A percentile compares a stretch with the other conserved stretches of the same genome.
Conservation (phyloP, 2,329 filamentous ascomycete species). For the Aspergillus pseudonomiae region DNA sequence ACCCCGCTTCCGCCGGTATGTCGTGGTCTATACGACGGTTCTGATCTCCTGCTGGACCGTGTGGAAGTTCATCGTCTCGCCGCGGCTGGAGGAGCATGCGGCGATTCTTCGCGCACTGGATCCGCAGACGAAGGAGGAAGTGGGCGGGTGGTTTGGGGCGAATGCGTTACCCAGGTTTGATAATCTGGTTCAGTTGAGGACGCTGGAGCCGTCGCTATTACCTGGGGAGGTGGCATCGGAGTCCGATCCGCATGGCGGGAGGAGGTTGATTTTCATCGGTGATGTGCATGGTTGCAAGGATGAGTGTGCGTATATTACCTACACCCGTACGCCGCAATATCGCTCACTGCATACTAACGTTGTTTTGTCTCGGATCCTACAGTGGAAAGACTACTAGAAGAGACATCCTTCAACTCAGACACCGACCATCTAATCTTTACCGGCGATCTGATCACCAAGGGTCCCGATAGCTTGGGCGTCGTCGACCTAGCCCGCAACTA, state of each 20-base stretch:
- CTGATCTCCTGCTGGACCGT: slow-evolving; percentile 33
- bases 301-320: slow-evolving; percentile 54
- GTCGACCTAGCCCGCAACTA: slow-evolving; percentile 73
- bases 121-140: slow-evolving; percentile 26
- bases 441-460: slow-evolving; percentile 83
- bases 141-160: slow-evolving; percentile 48
- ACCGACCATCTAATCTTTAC: slow-evolving; percentile 75
- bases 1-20: slow-evolving; percentile 46
- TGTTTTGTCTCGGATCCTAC: background rate
- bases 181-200: slow-evolving; percentile 54
- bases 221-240: slow-evolving; percentile 36
- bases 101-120: slow-evolving; percentile 36
- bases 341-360: background rate
- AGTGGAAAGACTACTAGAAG: slow-evolving; percentile 64
- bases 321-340: background rate
- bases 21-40: slow-evolving; percentile 39
- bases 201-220: slow-evolving; percentile 51
- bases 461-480: slow-evolving; percentile 78
- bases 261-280: slow-evolving; percentile 77
- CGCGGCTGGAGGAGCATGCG: slow-evolving; percentile 36
- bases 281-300: slow-evolving; percentile 88
- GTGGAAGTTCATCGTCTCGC: slow-evolving; percentile 38
- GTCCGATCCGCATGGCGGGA: slow-evolving; percentile 34
- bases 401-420: slow-evolving; percentile 63
- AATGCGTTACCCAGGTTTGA: slow-evolving; percentile 54